phyloP scores from a whole-genome alignment of 176 grass and related monocot species.

The Zizania latifolia region DNA sequence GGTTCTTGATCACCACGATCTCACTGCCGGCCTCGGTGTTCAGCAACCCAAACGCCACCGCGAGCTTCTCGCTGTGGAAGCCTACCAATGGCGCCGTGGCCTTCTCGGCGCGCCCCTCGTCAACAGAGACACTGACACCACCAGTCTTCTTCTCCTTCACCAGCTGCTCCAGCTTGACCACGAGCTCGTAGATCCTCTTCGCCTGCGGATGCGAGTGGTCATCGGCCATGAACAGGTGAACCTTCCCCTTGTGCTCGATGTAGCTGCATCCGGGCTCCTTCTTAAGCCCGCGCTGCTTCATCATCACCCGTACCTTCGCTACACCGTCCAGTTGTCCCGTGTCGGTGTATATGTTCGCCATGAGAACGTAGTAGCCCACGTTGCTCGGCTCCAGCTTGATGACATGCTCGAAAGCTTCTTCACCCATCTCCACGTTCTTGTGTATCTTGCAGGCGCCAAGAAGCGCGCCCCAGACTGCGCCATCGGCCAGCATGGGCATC shows the following conservation, averaged over 20 bases:
- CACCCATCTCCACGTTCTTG: conserved; percentile 43
- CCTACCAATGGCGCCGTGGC: conserved; percentile 17
- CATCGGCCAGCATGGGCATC: conserved; percentile 51
- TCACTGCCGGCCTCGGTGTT: conserved; percentile 38
- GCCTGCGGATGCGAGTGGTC: conserved; percentile 61
- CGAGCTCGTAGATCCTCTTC: conserved; percentile 50
- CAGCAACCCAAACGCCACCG: conserved; percentile 53
- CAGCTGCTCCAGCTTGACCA: conserved; percentile 44
- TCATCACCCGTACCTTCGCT: conserved; percentile 44
- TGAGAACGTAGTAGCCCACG: conserved; percentile 61
- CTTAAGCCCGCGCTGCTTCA: conserved; percentile 52
- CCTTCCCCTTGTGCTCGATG: conserved; percentile 41
- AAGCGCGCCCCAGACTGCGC: conserved; percentile 60
- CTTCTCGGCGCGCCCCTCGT: not conserved
- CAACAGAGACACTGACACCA: too few relatives aligned
- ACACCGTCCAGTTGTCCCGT: conserved; percentile 30
- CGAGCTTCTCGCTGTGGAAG: conserved; percentile 69
- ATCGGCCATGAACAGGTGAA: conserved; percentile 79
- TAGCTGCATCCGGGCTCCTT: conserved; percentile 76
- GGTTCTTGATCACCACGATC: conserved; percentile 78
- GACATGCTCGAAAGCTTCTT: conserved; percentile 46
- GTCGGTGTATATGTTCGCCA: conserved; percentile 65
- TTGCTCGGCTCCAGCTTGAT: conserved; percentile 48
- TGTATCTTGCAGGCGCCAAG: conserved; percentile 79
- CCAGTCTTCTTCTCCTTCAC: conserved; percentile 20